phyloP scores from a whole-genome alignment of 179 eudicot genomes.

The Patellifolia procumbens region DNA sequence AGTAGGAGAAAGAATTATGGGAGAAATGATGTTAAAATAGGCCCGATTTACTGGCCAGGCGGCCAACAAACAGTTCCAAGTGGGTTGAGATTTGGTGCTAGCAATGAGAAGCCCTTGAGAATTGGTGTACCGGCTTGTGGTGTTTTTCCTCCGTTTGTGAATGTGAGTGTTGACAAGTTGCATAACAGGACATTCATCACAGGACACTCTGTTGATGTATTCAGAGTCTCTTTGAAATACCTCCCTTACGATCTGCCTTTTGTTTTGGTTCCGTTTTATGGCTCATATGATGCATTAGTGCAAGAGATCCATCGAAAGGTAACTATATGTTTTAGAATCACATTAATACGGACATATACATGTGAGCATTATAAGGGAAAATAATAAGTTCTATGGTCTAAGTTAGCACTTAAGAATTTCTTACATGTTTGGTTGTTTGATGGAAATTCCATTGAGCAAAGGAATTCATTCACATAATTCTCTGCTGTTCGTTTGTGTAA shows the following conservation, averaged over 20 bases:
- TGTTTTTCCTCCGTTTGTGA: slow-evolving; percentile 45
- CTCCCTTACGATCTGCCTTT: slow-evolving; percentile 35
- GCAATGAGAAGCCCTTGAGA: slow-evolving; percentile 31
- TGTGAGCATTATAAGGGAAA: no score
- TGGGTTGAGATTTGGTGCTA: slow-evolving; percentile 33
- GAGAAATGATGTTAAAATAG: slow-evolving; percentile 14
- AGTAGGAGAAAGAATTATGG: background rate
- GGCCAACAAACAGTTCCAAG: slow-evolving; percentile 36
- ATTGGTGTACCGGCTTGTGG: slow-evolving; percentile 47
- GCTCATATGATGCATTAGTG: slow-evolving; percentile 41
- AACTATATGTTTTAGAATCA: background rate
- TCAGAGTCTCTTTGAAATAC: slow-evolving; percentile 36
- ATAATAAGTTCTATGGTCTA: background rate
- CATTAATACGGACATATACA: no score
- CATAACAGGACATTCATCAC: slow-evolving; percentile 30
- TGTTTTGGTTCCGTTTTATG: slow-evolving; percentile 35
- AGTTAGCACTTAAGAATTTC: no score
- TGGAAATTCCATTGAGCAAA: no score
- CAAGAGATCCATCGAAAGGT: slow-evolving; percentile 33
- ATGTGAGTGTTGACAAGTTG: slow-evolving; percentile 27
- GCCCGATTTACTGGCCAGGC: slow-evolving; percentile 44
- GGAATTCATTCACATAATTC: no score
- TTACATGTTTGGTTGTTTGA: no score
- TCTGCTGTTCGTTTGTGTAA: no score
- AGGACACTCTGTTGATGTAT: slow-evolving; percentile 49